Conservation (phyloP, 129 eudicot species). For the Flaveria bidentis region DNA sequence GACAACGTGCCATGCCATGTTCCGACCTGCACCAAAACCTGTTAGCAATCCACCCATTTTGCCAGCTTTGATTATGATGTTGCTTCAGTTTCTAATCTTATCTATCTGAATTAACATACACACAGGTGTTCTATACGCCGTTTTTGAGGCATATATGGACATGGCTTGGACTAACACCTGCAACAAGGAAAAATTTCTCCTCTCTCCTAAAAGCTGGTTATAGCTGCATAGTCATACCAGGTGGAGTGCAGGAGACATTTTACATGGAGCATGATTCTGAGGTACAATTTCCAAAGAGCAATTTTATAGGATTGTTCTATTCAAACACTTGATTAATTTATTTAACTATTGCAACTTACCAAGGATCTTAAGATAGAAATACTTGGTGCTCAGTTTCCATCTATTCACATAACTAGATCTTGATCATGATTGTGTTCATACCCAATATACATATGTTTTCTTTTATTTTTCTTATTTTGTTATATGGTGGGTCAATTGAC, state of each 20-base stretch:
- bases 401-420: background rate
- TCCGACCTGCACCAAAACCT: background rate
- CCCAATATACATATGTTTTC: too few relatives aligned
- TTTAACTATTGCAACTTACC: background rate
- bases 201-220: constrained; percentile 69
- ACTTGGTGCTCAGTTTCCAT: background rate
- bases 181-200: constrained; percentile 61
- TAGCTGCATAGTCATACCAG: constrained; percentile 89
- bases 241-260: constrained; percentile 81
- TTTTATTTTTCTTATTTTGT: background rate
- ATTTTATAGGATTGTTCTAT: background rate
- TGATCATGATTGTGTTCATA: too few relatives aligned
- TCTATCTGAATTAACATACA: background rate
- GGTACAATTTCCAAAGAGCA: constrained; percentile 39
- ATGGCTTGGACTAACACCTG: constrained; percentile 81
- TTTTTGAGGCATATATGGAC: constrained; percentile 92
- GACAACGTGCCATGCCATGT: background rate
- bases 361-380: constrained; percentile 3
- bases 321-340: background rate
- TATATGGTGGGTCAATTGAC: background rate
- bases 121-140: constrained; percentile 85
- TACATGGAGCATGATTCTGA: constrained; percentile 86
- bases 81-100: background rate
- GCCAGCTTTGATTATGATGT: background rate
- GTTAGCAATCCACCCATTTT: background rate